Base-by-base conservation (phyloP, 2,329 filamentous ascomycete species). In the Stemphylium lycopersici region DNA sequence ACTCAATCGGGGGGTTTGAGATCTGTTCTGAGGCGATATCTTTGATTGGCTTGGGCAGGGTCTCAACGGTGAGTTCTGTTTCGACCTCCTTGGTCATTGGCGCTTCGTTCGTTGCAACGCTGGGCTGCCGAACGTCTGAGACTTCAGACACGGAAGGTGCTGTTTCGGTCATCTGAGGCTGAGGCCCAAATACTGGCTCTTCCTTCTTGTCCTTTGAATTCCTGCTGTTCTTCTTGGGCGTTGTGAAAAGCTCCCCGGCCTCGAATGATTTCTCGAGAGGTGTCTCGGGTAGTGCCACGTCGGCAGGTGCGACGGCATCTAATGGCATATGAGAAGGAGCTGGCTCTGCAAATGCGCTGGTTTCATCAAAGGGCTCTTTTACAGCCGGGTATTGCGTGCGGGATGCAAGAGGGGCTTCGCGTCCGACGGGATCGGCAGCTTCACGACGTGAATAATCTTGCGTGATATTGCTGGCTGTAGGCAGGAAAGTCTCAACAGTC, bases 131-230 rank as follows among this genome's bases (percentile, higher is more conserved):
- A 6, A 47, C 32, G 2, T 41, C 20, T 29, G 18, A 16, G 7
- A 36, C 46, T 11, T 58, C 60, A 12, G 52, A n/a, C 8, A 46
- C 8, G 34, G 36, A 18, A 29, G 46, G 37, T n/a, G 26, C 16
- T 31, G 37, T 44, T 32, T 66, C 60, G 33, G 37, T 33, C 20
- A 58, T 41, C 31, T 53, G 62, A 24, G 62, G 63, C 26, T 63
- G 57, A 46, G 61, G 55, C 50, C 65, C 61, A 20, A 62, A 63
- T 10, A 55, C 44, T 6, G 56, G 62, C 15, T 61, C 55, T 7
- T 48, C 51, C 51, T 68, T 69, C 46, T 68, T 70, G 24, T 58
- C 52, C 58, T 70, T 71, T 54, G 68, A 68, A 50, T 70, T 70
- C 39, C 69, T 68, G 56, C 68, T 70, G 26, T 53, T 49, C 54